These are phyloP conservation scores for Phytophthora agathidicida DNA, from an alignment of 352 stramenopile species.

Conservation along the genomic window DNA sequence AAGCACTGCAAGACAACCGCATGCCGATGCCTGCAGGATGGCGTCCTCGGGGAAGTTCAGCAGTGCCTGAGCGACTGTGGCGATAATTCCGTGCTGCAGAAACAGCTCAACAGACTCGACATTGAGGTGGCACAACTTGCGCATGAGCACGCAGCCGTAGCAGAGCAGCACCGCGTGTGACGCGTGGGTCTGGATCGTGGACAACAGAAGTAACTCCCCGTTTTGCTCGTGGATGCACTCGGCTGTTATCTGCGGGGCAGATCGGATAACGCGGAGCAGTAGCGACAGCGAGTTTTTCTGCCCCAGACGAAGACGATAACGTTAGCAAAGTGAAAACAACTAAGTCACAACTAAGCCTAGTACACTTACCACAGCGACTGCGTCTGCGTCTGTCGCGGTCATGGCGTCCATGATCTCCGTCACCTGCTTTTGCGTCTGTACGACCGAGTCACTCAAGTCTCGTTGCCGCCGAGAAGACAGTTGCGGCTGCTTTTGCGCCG, in stretches of 20 bases:
- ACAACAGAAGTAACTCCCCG: constrained; percentile 59
- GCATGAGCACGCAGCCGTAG: constrained; percentile 77
- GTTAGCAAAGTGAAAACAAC: not conserved
- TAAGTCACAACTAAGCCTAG: not conserved
- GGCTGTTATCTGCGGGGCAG: constrained; percentile 66
- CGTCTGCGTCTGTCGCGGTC: constrained; percentile 38
- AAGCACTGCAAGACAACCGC: constrained; percentile 63
- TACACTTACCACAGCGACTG: constrained; percentile 49
- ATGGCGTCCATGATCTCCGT: constrained; percentile 55
- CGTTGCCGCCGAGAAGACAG: constrained; percentile 30
- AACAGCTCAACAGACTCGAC: constrained; percentile 68
- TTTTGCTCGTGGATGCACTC: constrained; percentile 68
- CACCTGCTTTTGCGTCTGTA: constrained; percentile 64
- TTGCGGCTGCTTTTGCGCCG: constrained; percentile 12
- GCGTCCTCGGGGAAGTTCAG: constrained; percentile 65
- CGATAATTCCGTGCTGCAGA: constrained; percentile 64
- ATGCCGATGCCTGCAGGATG: constrained; percentile 72
- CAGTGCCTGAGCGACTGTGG: constrained; percentile 51
- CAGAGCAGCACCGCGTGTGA: constrained; percentile 75
- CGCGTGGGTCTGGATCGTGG: constrained; percentile 60
- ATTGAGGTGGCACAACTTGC: constrained; percentile 76
- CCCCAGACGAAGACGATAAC: not conserved
- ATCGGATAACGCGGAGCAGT: constrained; percentile 65
- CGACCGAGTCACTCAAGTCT: constrained; percentile 56
- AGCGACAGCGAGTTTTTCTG: constrained; percentile 77